A percentile compares a stretch with the other conserved stretches of the same genome.
Evolutionary conservation across 768 basidiomycete genomes (phyloP).

Genomic region (Collybiopsis confluens): DNA sequence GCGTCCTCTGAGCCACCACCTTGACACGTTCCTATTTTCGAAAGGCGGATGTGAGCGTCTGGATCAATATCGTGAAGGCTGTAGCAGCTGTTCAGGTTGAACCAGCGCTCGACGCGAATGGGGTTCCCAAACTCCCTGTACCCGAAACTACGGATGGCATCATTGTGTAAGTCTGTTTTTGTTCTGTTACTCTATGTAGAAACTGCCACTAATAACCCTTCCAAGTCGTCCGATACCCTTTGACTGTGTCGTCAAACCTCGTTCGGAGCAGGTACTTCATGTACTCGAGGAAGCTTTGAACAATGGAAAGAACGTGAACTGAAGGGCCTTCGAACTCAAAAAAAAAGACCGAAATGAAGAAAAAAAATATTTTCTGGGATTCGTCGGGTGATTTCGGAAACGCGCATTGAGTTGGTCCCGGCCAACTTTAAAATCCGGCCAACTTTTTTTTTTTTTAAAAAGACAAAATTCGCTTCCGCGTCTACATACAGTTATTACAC

Average conservation of each 20-base stretch:
- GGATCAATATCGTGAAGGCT: conserved; percentile 16
- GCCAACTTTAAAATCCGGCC: too few species aligned
- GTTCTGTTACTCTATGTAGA: too few species aligned
- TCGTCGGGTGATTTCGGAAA: too few species aligned
- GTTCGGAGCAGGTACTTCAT: conserved; percentile 10
- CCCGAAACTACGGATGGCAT: conserved; percentile 16
- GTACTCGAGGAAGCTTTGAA: conserved; percentile 11
- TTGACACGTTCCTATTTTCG: background rate
- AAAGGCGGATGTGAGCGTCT: conserved; percentile 19
- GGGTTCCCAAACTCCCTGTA: conserved; percentile 15
- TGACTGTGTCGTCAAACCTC: conserved; percentile 13
- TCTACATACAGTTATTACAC: too few species aligned
- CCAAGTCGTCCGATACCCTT: conserved; percentile 16
- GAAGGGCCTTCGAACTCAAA: too few species aligned
- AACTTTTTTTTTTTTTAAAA: too few species aligned
- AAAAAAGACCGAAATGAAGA: too few species aligned
- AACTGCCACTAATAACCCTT: too few species aligned
- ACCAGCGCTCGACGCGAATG: conserved; percentile 16
- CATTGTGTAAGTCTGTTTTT: conserved; percentile 11
- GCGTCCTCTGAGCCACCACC: too few species aligned
- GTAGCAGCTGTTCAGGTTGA: conserved; percentile 17
- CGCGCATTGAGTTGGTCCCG: too few species aligned
- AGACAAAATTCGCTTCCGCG: too few species aligned
- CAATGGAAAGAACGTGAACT: conserved; percentile 5
- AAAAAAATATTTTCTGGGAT: too few species aligned